Evolutionary conservation across 75 land plant genomes (phyloP), one percentile per base, ranked within the genome.

Genomic region (Selaginella tamariscina): DNA sequence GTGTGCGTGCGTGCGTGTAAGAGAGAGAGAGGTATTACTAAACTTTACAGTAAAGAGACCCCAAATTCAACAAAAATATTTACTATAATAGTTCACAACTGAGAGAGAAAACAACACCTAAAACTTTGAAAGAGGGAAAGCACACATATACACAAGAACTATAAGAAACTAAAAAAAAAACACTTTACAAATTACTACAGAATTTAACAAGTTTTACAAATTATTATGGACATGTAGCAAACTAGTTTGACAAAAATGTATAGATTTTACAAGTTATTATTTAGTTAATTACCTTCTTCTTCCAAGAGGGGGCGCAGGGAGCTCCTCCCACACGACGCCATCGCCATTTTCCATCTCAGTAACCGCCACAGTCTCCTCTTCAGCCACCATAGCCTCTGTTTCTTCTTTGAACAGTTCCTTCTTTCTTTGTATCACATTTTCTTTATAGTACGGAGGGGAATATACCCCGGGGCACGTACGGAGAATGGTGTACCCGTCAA

Each of bases 211-310:
- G 64, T 15, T 9, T 11, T 15, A 60, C 11, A 22, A 20, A 20
- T 9, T 23, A 23, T 9, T 20, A 2, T 1, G 31, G 32, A 24
- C n/a, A n/a, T n/a, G n/a, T n/a, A n/a, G n/a, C n/a, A n/a, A n/a
- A n/a, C n/a, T n/a, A n/a, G n/a, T n/a, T n/a, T n/a, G n/a, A n/a
- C n/a, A n/a, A n/a, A n/a, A n/a, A n/a, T n/a, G n/a, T n/a, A n/a
- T n/a, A n/a, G n/a, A n/a, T n/a, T n/a, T n/a, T n/a, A n/a, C n/a
- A n/a, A n/a, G n/a, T n/a, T n/a, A n/a, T n/a, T n/a, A n/a, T n/a
- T n/a, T n/a, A n/a, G n/a, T n/a, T n/a, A n/a, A n/a, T n/a, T n/a
- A 67, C 68, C 68, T 67, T 67, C 27, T 67, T 67, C 9, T 31
- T 67, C 68, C 68, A 67, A 1, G 55, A 1, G 15, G 56, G 22